A percentile compares a stretch with the other conserved stretches of the same genome.
Conservation (phyloP, 352 stramenopile genomes). For the Phytophthora kernoviae region DNA sequence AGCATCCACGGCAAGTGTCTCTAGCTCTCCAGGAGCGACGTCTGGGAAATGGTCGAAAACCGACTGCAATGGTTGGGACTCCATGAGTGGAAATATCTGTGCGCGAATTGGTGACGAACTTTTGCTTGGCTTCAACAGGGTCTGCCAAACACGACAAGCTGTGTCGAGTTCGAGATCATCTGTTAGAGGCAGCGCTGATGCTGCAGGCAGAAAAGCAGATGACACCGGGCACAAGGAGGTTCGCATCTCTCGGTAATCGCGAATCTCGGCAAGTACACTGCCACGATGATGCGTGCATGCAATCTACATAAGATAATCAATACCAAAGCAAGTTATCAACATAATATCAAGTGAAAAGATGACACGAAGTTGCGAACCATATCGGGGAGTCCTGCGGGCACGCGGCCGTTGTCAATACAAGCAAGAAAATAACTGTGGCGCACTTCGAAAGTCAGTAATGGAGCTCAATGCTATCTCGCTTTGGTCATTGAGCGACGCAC, state of each 20-base stretch:
- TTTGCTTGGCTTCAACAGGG: constrained; percentile 21
- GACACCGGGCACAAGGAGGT: constrained; percentile 39
- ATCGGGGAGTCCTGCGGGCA: constrained; percentile 63
- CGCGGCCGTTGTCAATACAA: constrained; percentile 51
- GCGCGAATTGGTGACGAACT: constrained; percentile 8
- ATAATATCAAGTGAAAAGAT: neutral
- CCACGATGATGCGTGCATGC: constrained; percentile 25
- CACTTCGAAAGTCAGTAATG: constrained; percentile 12
- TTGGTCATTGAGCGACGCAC: constrained; percentile 30
- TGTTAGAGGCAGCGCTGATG: constrained; percentile 14
- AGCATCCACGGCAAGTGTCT: constrained; percentile 40
- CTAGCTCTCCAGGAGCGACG: constrained; percentile 34
- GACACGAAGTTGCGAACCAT: constrained; percentile 43
- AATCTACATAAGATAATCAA: constrained; percentile 22
- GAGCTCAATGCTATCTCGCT: constrained; percentile 7
- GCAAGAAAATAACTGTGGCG: constrained; percentile 64
- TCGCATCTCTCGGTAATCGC: constrained; percentile 36
- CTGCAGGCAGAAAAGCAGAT: constrained; percentile 31
- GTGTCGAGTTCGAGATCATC: constrained; percentile 1
- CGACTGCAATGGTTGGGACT: constrained; percentile 23
- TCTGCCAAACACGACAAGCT: constrained; percentile 24
- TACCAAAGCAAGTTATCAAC: constrained; percentile 16
- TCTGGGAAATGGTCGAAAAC: constrained; percentile 39
- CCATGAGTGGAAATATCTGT: constrained; percentile 11
- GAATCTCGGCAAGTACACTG: constrained; percentile 39